Percentiles rank a stretch among this genome's conserved stretches.
These are phyloP conservation scores for Arthrobotrys conoides DNA, from an alignment of 2,329 filamentous ascomycete genomes.

Conservation along the genomic window DNA sequence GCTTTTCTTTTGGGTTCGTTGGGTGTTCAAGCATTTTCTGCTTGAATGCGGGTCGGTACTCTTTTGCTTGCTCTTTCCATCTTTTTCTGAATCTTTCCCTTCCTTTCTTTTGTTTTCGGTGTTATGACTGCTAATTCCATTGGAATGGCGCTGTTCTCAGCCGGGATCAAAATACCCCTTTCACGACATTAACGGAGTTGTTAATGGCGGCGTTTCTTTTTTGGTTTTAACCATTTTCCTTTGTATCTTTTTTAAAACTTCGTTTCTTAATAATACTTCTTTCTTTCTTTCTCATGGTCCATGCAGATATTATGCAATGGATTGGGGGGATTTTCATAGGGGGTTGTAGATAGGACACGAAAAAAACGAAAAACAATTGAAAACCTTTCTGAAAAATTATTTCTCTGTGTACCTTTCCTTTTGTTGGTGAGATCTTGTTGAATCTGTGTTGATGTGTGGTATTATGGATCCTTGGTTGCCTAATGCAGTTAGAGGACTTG, in stretches of 20 bases:
- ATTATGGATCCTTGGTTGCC: background rate
- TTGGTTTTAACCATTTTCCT: background rate
- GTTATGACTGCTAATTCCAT: background rate
- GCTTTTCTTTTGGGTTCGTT: background rate
- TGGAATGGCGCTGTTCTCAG: background rate
- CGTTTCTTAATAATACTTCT: background rate
- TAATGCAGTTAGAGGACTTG: background rate
- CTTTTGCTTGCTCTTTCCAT: background rate
- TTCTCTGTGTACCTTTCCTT: no score
- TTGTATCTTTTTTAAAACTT: background rate
- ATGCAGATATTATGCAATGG: constrained; percentile 8
- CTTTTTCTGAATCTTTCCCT: background rate
- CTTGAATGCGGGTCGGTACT: constrained; percentile 13
- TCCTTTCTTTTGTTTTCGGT: background rate
- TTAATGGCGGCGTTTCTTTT: constrained; percentile 1
- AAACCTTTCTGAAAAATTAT: background rate
- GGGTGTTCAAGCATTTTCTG: constrained; percentile 11
- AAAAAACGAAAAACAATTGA: constrained; percentile 1
- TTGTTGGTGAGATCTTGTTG: no score
- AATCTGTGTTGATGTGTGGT: constrained; percentile 12
- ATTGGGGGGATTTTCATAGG: background rate
- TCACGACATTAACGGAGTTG: background rate
- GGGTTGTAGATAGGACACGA: constrained; percentile 8
- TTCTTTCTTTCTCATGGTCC: background rate
- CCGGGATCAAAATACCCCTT: background rate